Conservation (phyloP, 2,329 filamentous ascomycete species). For the Xylaria sp. region DNA sequence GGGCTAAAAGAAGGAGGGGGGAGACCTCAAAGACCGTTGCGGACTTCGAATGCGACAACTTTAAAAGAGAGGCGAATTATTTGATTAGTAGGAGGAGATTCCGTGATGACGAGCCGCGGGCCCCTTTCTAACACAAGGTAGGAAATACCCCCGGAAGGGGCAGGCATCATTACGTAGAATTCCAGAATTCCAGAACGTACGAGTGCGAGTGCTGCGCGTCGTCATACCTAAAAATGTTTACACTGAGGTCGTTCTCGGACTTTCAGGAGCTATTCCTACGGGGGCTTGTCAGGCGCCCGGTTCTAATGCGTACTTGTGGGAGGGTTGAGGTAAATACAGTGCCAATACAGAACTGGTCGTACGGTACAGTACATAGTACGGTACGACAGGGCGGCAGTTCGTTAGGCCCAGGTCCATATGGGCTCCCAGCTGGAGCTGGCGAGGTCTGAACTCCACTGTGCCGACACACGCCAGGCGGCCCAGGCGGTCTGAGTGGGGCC, state of each 20-base stretch:
- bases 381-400: background rate
- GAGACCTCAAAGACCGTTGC: no score
- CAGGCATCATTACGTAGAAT: background rate
- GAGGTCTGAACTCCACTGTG: background rate
- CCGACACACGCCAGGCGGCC: background rate
- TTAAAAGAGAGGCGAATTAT: background rate
- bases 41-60: background rate
- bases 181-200: background rate
- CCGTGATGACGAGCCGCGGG: background rate
- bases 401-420: no score
- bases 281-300: no score
- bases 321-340: background rate
- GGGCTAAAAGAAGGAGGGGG: background rate
- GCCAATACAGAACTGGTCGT: background rate
- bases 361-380: background rate
- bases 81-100: background rate
- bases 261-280: no score
- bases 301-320: background rate
- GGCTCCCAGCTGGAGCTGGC: no score
- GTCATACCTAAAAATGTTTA: no score
- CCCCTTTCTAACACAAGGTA: background rate
- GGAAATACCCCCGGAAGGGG: background rate
- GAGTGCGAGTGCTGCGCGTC: no score
- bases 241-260: no score
- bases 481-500: background rate